Conservation (phyloP, 2,329 filamentous ascomycete genomes). For the Pyrenochaeta sp. region DNA sequence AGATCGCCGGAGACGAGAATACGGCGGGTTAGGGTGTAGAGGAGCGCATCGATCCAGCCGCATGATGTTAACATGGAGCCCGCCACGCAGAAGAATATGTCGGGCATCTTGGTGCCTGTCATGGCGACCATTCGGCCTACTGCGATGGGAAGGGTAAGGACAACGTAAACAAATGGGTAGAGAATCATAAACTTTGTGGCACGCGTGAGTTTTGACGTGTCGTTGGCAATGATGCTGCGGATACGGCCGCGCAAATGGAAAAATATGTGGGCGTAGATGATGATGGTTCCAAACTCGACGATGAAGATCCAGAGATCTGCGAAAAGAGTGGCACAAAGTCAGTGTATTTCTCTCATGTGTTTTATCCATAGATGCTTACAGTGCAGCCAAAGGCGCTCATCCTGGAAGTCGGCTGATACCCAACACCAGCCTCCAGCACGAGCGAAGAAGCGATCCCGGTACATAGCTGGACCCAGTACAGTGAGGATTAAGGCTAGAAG, state of each 20-base stretch:
- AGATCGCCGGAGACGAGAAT: slow-evolving; percentile 48
- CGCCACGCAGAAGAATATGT: slow-evolving; percentile 66
- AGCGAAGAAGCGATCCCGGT: slow-evolving; percentile 56
- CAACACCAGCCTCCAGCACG: slow-evolving; percentile 64
- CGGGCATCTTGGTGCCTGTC: slow-evolving; percentile 54
- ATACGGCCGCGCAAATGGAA: slow-evolving; percentile 58
- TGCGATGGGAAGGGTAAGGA: slow-evolving; percentile 72
- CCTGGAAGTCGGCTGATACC: slow-evolving; percentile 55
- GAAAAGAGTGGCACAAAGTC: not conserved
- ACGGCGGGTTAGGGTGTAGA: slow-evolving; percentile 55
- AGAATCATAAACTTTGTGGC: slow-evolving; percentile 65
- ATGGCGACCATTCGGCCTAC: slow-evolving; percentile 51
- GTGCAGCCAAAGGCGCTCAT: slow-evolving; percentile 59
- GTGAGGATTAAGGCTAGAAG: slow-evolving; percentile 56
- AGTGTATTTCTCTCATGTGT: not conserved
- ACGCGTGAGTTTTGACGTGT: slow-evolving; percentile 45
- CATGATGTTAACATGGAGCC: slow-evolving; percentile 64
- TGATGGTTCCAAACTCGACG: slow-evolving; percentile 60
- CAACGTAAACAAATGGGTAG: slow-evolving; percentile 70
- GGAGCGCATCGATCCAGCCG: slow-evolving; percentile 55
- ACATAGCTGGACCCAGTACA: slow-evolving; percentile 55
- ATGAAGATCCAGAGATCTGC: slow-evolving; percentile 62
- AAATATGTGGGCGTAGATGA: slow-evolving; percentile 60
- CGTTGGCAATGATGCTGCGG: slow-evolving; percentile 45
- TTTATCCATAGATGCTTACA: slow-evolving; percentile 28